Evolutionary conservation across 257 asterid genomes (phyloP).

Genomic region (Solanum tarijense): DNA sequence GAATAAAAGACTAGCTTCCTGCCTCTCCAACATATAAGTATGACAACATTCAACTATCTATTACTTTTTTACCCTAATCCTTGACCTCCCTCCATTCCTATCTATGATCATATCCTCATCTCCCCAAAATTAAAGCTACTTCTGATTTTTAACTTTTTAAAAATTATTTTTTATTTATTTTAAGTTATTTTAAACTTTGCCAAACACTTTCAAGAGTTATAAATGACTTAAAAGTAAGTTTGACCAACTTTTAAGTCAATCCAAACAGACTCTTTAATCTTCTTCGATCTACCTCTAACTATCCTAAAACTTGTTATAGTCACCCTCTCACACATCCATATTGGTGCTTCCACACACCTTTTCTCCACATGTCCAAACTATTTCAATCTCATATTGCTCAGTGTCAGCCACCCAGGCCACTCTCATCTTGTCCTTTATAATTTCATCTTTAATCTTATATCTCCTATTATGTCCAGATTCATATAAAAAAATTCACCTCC

Average conservation of each 20-base stretch:
- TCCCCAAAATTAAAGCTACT: neutral
- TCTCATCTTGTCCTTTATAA: neutral
- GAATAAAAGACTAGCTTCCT: neutral
- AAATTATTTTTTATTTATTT: no score
- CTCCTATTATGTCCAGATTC: neutral
- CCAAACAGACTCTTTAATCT: no score
- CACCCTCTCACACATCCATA: neutral
- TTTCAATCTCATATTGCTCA: neutral
- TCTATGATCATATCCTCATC: neutral
- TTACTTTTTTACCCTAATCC: neutral
- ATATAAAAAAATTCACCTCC: fast-evolving
- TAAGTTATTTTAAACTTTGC: no score
- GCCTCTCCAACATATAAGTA: neutral
- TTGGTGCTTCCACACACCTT: neutral
- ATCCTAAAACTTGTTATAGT: neutral
- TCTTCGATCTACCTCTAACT: neutral
- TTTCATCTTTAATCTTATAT: no score
- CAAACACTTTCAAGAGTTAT: no score
- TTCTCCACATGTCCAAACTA: neutral
- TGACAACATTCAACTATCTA: fast-evolving
- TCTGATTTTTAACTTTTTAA: no score
- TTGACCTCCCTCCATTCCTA: no score
- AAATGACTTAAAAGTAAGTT: no score
- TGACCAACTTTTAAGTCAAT: no score
- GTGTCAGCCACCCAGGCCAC: no score